Evolutionary conservation across 2,329 filamentous ascomycete species (phyloP).

Genomic region (Zymoseptoria ardabiliae): DNA sequence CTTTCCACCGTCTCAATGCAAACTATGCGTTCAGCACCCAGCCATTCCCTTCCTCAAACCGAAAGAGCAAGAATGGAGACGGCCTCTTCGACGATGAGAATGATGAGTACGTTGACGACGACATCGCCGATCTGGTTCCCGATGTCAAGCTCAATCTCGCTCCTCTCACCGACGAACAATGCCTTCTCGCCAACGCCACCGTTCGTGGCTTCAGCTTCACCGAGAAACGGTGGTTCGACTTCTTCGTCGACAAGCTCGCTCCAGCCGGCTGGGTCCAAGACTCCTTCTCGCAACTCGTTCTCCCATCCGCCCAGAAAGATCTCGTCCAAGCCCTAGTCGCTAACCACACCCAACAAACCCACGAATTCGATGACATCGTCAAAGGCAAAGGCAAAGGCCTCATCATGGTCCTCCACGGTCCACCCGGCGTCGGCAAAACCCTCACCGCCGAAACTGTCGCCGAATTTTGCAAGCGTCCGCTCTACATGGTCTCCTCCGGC

Average conservation of each 20-base stretch:
- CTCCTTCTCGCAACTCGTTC: slow-evolving; percentile 28
- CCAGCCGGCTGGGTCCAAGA: slow-evolving; percentile 26
- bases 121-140: slow-evolving; percentile 17
- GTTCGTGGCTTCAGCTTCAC: slow-evolving; percentile 31
- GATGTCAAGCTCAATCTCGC: slow-evolving; percentile 16
- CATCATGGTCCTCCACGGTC: slow-evolving; percentile 33
- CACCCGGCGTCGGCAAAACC: slow-evolving; percentile 36
- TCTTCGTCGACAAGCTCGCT: slow-evolving; percentile 29
- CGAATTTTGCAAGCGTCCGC: slow-evolving; percentile 33
- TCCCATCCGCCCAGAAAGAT: slow-evolving; percentile 26
- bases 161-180: slow-evolving; percentile 23
- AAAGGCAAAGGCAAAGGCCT: slow-evolving; percentile 36
- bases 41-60: slow-evolving; percentile 13
- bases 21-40: slow-evolving; percentile 19
- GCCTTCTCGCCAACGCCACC: slow-evolving; percentile 27
- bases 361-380: slow-evolving; percentile 26
- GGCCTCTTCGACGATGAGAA: slow-evolving; percentile 10
- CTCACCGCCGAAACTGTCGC: slow-evolving; percentile 35
- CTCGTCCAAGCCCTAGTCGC: slow-evolving; percentile 29
- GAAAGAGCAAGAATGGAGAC: slow-evolving; percentile 6
- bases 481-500: slow-evolving; percentile 32
- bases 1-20: slow-evolving; percentile 24
- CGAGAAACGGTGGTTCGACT: slow-evolving; percentile 31
- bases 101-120: slow-evolving; percentile 17
- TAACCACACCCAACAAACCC: slow-evolving; percentile 21